Base-by-base conservation (phyloP, 2,329 filamentous ascomycete species). In the Penicillium sp. region DNA sequence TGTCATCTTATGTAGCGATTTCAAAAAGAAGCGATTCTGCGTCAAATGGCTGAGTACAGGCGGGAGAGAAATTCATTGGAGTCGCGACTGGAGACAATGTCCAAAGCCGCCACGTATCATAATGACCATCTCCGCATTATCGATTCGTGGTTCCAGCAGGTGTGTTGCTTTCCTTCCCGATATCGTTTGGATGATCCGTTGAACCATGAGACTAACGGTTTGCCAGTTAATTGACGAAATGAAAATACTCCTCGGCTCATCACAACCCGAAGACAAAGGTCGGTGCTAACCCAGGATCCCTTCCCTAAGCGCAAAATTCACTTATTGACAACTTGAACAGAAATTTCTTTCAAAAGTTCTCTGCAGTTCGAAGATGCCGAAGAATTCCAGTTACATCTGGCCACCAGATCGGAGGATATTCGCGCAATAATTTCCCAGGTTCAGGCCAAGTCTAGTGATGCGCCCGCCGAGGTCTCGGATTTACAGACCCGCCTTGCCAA, bases 1-100 rank as follows among this genome's bases (percentile, higher is more conserved):
- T n/a, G 39, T 49, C 52, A 41, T 56, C 56, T 50, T 36, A 57
- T 73, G 66, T 75, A 95, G 91, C 86, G 88, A 71, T 94, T 89
- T 68, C 89, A 93, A 77, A 99, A 97, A 78, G 94, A 96, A 79
- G 94, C 94, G 60, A 96, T 99, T 72, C 88, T 90, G 67, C 90
- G 95, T 54, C 93, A 97, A 77, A 96, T 99, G 92, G 90, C 92
- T 71, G 94, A 97, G 76, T 97, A 96, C 76, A 96, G 96, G 77
- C 87, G 94, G 65, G 91, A 96, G 72, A 92, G 92, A 71, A 81
- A 83, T 54, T 89, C 88, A 39, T 79, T 95, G 58, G 92, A 97
- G 77, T 81, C 85, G 54, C 89, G 90, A 68, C 79, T 97, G 57
- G 88, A 88, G 69, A 89, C 96, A 61, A 79, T 95, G 59, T 84